A percentile compares a stretch with the other conserved stretches of the same genome.
These are phyloP conservation scores for Claviceps spartinae DNA, from an alignment of 2,329 filamentous ascomycete species.

Conservation along the genomic window DNA sequence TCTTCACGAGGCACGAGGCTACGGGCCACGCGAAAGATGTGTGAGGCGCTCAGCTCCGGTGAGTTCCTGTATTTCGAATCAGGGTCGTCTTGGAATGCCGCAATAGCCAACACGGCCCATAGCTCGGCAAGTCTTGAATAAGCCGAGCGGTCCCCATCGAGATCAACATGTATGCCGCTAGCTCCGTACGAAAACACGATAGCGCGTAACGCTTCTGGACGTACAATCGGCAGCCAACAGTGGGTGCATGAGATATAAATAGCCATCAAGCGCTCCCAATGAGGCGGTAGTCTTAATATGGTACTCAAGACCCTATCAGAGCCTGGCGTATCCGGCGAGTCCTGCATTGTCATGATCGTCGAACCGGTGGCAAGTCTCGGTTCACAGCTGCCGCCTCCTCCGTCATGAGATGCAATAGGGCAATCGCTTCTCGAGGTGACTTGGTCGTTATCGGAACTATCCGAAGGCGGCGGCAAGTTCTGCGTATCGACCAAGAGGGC, in stretches of 20 bases:
- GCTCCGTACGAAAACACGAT: conserved; percentile 29
- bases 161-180: conserved; percentile 18
- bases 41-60: conserved; percentile 4
- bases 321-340: not conserved
- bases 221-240: conserved; percentile 61
- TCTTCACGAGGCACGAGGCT: conserved; percentile 35
- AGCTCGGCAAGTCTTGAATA: conserved; percentile 36
- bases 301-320: not conserved
- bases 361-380: not conserved
- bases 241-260: conserved; percentile 65
- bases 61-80: not conserved
- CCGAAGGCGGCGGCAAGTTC: conserved; percentile 13
- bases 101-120: conserved; percentile 46
- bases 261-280: conserved; percentile 50
- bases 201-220: conserved; percentile 47
- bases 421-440: conserved; percentile 14
- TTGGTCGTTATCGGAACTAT: conserved; percentile 22
- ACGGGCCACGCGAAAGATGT: conserved; percentile 38
- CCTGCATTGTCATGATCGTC: not conserved
- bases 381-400: not conserved
- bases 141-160: conserved; percentile 19
- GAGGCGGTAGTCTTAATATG: conserved; percentile 27
- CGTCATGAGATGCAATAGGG: not conserved
- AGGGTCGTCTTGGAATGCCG: conserved; percentile 36
- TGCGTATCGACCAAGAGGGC: conserved; percentile 39